phyloP scores from a whole-genome alignment of 2,329 filamentous ascomycete genomes.

The Trichoderma brevicompactum region DNA sequence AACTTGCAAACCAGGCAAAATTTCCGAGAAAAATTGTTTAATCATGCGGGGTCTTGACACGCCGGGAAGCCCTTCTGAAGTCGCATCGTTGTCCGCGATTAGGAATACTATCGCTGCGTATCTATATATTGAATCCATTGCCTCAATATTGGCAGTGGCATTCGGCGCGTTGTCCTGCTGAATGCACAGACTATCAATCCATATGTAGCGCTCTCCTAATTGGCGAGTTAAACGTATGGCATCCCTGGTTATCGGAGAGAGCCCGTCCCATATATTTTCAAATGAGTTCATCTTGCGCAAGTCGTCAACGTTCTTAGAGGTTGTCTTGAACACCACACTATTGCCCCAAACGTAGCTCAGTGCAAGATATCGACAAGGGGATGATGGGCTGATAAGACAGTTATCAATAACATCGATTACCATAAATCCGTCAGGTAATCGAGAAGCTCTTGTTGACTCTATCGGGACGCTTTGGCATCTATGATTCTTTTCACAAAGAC shows the following conservation, averaged over 20 bases:
- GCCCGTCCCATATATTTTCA: too few relatives aligned
- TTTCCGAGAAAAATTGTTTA: too few relatives aligned
- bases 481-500: too few relatives aligned
- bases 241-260: not conserved
- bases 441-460: too few relatives aligned
- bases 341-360: conserved; percentile 7
- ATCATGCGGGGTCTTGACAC: too few relatives aligned
- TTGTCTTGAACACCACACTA: not conserved
- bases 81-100: too few relatives aligned
- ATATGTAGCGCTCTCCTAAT: conserved; percentile 1
- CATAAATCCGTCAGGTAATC: not conserved
- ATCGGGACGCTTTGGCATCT: too few relatives aligned
- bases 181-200: not conserved
- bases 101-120: too few relatives aligned
- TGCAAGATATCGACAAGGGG: not conserved
- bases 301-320: not conserved
- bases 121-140: too few relatives aligned
- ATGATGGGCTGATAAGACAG: not conserved
- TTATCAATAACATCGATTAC: not conserved
- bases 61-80: too few relatives aligned
- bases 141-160: too few relatives aligned
- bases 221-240: not conserved
- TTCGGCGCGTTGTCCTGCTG: not conserved
- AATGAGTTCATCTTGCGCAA: not conserved
- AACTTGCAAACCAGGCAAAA: too few relatives aligned